These are phyloP conservation scores for Beta macrorhiza DNA, from an alignment of 179 eudicot species.

Conservation along the genomic window DNA sequence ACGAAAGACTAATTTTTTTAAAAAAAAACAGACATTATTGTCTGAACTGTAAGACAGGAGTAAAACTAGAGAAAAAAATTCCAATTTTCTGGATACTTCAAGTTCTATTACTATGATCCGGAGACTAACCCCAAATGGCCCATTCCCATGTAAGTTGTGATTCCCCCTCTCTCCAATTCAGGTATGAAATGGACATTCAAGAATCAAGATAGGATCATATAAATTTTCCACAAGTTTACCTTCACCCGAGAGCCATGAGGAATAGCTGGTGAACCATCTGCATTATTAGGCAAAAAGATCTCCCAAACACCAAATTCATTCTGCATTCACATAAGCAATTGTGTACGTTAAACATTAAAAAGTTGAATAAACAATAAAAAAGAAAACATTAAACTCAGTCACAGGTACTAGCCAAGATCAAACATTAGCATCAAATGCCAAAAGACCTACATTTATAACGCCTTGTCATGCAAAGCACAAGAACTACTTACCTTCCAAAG, in stretches of 20 bases:
- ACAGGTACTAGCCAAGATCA: conserved; percentile 4
- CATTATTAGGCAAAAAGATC: conserved; percentile 92
- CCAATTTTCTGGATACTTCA: neutral
- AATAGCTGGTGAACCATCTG: conserved; percentile 86
- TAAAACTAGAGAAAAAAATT: neutral
- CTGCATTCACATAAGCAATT: conserved; percentile 43
- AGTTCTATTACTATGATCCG: neutral
- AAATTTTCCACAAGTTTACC: conserved; percentile 44
- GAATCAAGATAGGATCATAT: neutral
- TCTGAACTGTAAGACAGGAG: neutral
- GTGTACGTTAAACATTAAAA: neutral
- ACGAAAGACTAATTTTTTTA: neutral
- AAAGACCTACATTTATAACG: neutral
- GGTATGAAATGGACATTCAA: neutral
- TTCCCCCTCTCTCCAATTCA: neutral
- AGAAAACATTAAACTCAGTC: neutral
- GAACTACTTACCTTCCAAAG: neutral
- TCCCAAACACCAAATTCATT: conserved; percentile 97
- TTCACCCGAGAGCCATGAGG: conserved; percentile 96
- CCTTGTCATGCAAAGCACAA: neutral
- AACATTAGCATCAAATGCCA: conserved; percentile 6
- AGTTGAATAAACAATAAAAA: neutral
- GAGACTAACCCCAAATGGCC: neutral
- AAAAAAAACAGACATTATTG: neutral
- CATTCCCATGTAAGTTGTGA: neutral